These are phyloP conservation scores for Nitzschia inconspicua DNA, from an alignment of 108 stramenopile genomes.

Conservation along the genomic window DNA sequence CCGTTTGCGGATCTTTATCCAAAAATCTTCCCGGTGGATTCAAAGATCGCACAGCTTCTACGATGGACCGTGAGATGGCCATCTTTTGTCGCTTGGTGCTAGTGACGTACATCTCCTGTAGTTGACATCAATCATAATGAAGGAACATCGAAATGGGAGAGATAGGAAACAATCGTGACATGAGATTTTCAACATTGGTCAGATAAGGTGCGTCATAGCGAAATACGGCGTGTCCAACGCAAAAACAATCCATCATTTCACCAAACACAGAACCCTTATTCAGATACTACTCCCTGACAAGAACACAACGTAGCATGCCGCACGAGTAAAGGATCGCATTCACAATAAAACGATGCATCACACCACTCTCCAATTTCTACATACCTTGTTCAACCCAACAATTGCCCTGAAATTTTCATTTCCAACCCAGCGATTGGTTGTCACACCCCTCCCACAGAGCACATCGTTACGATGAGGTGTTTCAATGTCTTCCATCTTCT, in stretches of 20 bases:
- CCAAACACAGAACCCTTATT: too few relatives aligned
- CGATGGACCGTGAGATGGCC: conserved; percentile 73
- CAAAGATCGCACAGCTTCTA: conserved; percentile 64
- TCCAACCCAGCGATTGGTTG: conserved; percentile 63
- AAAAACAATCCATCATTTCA: too few relatives aligned
- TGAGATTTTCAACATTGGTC: too few relatives aligned
- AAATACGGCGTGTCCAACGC: too few relatives aligned
- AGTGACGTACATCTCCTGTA: conserved; percentile 72
- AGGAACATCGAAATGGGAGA: too few relatives aligned
- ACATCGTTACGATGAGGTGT: conserved; percentile 54
- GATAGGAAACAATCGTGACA: too few relatives aligned
- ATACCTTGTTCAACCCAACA: conserved; percentile 53
- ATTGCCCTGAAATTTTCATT: conserved; percentile 64
- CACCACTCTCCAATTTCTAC: background rate
- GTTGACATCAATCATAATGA: too few relatives aligned
- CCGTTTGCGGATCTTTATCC: conserved; percentile 54
- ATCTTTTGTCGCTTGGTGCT: conserved; percentile 79
- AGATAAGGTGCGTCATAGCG: too few relatives aligned
- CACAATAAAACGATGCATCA: too few relatives aligned
- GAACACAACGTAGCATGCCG: too few relatives aligned
- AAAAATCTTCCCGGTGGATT: conserved; percentile 71
- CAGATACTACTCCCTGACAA: too few relatives aligned
- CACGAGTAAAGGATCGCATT: too few relatives aligned
- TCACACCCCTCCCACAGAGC: conserved; percentile 72
- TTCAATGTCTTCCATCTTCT: conserved; percentile 31